Evolutionary conservation across 2,329 filamentous ascomycete genomes (phyloP), one percentile per base, ranked within the genome.

Genomic region (Fusarium sublunatum): DNA sequence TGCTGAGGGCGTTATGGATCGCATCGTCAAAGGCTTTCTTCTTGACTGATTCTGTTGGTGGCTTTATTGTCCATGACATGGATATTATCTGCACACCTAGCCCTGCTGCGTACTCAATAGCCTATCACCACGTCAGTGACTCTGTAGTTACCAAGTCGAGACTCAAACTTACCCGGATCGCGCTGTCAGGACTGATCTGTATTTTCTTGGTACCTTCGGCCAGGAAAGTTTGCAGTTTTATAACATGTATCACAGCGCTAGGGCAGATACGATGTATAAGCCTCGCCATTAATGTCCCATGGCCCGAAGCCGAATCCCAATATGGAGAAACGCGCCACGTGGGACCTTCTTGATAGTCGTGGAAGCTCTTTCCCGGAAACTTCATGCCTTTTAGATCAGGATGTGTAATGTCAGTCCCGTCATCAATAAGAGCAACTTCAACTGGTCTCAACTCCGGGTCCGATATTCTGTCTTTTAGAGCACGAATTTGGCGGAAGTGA

Each of bases 31-130:
- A 50, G 2, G 28, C 39, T 19, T 50, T 43, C 22, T 44, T 55
- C 7, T 32, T 38, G 19, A n/a, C 32, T 19, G 26, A 9, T 7
- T 26, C 39, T 13, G 32, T 26, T 9, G 52, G 52, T 10, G 38
- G 45, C 32, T 50, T 55, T 38, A 55, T 55, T 32, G 52, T 55
- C 52, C 52, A 55, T 10, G 52, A 55, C 52, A 55, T 55, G 44
- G 25, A 44, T 25, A 55, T 45, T 22, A 55, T 50, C 13, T 50
- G 39, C 7, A 26, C 28, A 3, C 19, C 44, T 4, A 13, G 25
- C n/a, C 49, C 44, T 7, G 44, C 32, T 26, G 52, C 45, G 24
- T 55, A 50, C n/a, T 55, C 26, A n/a, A 55, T 55, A 5, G 45
- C 52, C 52, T 55, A 22, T 28, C 7, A 28, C 9, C 7, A 7